These are phyloP conservation scores for Grosmannia serpens DNA, from an alignment of 2,329 filamentous ascomycete species.

Conservation along the genomic window DNA sequence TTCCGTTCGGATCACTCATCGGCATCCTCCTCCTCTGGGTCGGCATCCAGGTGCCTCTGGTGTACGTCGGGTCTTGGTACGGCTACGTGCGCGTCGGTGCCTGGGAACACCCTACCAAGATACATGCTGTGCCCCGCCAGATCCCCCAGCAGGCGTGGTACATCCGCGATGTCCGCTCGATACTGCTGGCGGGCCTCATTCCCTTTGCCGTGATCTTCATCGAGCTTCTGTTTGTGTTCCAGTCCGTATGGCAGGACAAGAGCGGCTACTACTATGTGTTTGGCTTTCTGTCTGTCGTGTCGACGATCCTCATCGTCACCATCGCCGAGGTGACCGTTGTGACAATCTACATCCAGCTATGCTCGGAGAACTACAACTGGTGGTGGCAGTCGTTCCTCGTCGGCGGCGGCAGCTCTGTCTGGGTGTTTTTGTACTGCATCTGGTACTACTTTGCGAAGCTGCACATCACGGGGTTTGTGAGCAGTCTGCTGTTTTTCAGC, in stretches of 20 bases:
- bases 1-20: slow-evolving; percentile 70
- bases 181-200: slow-evolving; percentile 63
- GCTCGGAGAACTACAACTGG: slow-evolving; percentile 80
- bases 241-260: slow-evolving; percentile 82
- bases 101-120: slow-evolving; percentile 77
- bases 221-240: slow-evolving; percentile 24
- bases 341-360: slow-evolving; percentile 71
- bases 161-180: slow-evolving; percentile 47
- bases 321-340: slow-evolving; percentile 78
- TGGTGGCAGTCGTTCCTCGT: slow-evolving; percentile 85
- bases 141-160: slow-evolving; percentile 71
- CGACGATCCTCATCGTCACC: slow-evolving; percentile 59
- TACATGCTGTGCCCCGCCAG: slow-evolving; percentile 58
- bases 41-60: slow-evolving; percentile 73
- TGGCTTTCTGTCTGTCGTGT: slow-evolving; percentile 69
- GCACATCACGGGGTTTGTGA: slow-evolving; percentile 70
- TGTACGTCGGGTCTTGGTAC: slow-evolving; percentile 69
- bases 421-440: slow-evolving; percentile 72
- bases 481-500: slow-evolving; percentile 70
- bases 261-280: slow-evolving; percentile 88
- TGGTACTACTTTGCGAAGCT: slow-evolving; percentile 78
- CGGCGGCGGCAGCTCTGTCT: slow-evolving; percentile 63
- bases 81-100: slow-evolving; percentile 55
- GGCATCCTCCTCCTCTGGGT: slow-evolving; percentile 69
- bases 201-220: slow-evolving; percentile 54